These are phyloP conservation scores for Kwoniella botswanensis DNA, from an alignment of 768 basidiomycete genomes.

Conservation along the genomic window DNA sequence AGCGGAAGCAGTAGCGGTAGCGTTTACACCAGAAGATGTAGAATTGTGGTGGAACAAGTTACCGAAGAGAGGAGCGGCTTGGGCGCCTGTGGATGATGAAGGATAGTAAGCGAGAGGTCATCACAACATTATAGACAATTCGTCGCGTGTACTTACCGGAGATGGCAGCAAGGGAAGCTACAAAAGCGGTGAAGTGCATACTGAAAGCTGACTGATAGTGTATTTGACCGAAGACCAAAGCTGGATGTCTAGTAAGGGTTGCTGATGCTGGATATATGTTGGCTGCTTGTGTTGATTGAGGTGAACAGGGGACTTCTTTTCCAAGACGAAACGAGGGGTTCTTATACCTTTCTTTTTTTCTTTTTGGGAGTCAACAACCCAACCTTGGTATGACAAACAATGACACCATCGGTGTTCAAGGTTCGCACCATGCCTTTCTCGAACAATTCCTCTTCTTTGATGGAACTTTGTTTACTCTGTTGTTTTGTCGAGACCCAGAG, in stretches of 20 bases:
- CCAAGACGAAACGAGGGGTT: neutral
- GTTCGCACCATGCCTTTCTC: neutral
- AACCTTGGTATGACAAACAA: neutral
- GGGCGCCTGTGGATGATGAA: neutral
- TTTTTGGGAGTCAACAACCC: neutral
- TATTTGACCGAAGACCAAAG: neutral
- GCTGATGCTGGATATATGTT: neutral
- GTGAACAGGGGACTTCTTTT: no score
- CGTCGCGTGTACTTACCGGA: neutral
- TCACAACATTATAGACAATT: no score
- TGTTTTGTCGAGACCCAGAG: neutral
- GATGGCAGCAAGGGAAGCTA: slow-evolving; percentile 4
- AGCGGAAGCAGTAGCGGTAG: slow-evolving; percentile 3
- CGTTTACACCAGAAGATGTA: neutral
- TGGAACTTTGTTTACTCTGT: neutral
- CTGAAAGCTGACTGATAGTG: neutral
- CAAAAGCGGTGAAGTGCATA: slow-evolving; percentile 1
- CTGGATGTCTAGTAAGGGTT: neutral
- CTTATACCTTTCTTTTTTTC: neutral
- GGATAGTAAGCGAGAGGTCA: neutral
- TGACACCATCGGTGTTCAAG: neutral
- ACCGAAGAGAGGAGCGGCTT: slow-evolving; percentile 2
- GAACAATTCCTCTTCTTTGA: neutral
- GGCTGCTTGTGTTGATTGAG: neutral
- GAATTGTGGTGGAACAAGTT: slow-evolving; percentile 6